These are phyloP conservation scores for Remersonia thermophila DNA, from an alignment of 2,329 filamentous ascomycete genomes.

Conservation along the genomic window DNA sequence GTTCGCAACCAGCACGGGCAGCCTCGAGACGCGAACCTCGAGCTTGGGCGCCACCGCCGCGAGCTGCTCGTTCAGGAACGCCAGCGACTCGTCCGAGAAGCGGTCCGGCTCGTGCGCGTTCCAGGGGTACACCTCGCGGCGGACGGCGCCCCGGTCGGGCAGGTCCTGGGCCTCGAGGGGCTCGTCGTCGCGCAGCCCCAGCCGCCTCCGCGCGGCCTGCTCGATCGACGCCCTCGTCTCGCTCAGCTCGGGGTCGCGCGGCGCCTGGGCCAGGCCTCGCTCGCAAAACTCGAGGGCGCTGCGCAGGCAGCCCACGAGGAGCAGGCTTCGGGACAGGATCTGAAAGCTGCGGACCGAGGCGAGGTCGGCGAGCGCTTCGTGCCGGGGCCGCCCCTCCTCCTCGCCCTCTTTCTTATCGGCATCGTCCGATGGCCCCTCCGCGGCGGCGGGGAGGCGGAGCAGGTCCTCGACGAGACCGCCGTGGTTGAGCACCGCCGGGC, in stretches of 20 bases:
- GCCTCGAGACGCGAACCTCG: conserved; percentile 59
- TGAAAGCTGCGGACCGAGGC: conserved; percentile 48
- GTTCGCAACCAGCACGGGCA: conserved; percentile 57
- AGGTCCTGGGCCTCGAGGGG: conserved; percentile 41
- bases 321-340: conserved; percentile 43
- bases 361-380: conserved; percentile 32
- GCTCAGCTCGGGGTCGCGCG: conserved; percentile 42
- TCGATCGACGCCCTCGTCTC: conserved; percentile 42
- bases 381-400: too few species aligned
- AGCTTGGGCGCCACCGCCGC: conserved; percentile 64
- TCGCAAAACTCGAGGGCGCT: conserved; percentile 55
- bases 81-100: conserved; percentile 55
- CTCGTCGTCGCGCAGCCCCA: conserved; percentile 32
- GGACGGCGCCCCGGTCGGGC: conserved; percentile 58
- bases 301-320: conserved; percentile 55
- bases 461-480: conserved; percentile 29
- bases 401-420: too few species aligned
- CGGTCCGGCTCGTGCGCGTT: conserved; percentile 57
- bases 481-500: conserved; percentile 35
- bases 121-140: conserved; percentile 60
- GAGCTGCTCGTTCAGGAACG: conserved; percentile 60
- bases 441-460: too few species aligned
- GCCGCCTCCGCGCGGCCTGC: conserved; percentile 36
- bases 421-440: too few species aligned
- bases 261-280: conserved; percentile 44